Percentiles rank a stretch among this genome's conserved stretches.
These are phyloP conservation scores for Russula compacta DNA, from an alignment of 768 basidiomycete species.

Conservation along the genomic window DNA sequence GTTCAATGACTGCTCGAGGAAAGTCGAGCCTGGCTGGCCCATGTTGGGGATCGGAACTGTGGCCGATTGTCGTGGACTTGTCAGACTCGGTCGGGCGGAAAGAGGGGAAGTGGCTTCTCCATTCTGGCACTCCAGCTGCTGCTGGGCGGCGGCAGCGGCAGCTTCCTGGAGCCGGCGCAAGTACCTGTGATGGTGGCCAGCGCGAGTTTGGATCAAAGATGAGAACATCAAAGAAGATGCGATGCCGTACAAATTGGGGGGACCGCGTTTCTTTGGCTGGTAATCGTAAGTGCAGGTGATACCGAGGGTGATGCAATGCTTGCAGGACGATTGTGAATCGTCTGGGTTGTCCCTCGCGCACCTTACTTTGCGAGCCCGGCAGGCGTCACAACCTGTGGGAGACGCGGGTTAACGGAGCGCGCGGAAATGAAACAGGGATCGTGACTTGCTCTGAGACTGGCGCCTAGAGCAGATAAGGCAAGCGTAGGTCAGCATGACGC, in stretches of 20 bases:
- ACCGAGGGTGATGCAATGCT: conserved; percentile 74
- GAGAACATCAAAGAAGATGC: background rate
- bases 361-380: conserved; percentile 78
- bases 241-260: conserved; percentile 71
- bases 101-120: conserved; percentile 14
- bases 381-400: conserved; percentile 69
- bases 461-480: conserved; percentile 44
- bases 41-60: conserved; percentile 6
- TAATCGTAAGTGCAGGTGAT: conserved; percentile 88
- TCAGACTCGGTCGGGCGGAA: conserved; percentile 10
- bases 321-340: conserved; percentile 72
- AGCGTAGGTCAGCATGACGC: conserved; percentile 27
- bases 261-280: conserved; percentile 88
- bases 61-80: conserved; percentile 8
- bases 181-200: conserved; percentile 40
- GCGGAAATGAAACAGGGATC: conserved; percentile 16
- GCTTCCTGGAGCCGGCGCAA: conserved; percentile 72
- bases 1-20: conserved; percentile 44
- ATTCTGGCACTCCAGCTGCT: conserved; percentile 34
- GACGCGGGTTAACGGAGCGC: conserved; percentile 21
- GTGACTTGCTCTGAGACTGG: conserved; percentile 70
- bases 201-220: background rate
- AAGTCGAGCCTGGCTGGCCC: conserved; percentile 29
- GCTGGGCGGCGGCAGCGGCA: conserved; percentile 44
- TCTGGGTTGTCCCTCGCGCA: conserved; percentile 75